Conservation (phyloP, 2,329 filamentous ascomycete genomes). For the Aureobasidium sp. region DNA sequence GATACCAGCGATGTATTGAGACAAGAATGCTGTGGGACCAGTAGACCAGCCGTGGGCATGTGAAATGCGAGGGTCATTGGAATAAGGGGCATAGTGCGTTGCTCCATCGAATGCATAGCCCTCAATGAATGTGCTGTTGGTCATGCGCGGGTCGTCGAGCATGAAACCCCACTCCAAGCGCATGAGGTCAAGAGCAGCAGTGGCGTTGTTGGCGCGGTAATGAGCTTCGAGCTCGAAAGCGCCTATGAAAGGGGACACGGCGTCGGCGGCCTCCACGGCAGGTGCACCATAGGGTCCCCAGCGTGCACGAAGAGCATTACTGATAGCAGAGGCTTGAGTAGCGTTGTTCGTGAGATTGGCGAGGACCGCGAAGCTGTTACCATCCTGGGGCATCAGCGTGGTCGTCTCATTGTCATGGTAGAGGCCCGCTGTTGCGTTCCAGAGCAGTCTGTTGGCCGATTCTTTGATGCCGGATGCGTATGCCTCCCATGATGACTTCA, state of each 20-base stretch:
- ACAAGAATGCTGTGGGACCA: conserved; percentile 40
- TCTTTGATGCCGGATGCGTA: conserved; percentile 36
- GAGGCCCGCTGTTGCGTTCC: conserved; percentile 24
- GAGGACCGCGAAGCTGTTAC: conserved; percentile 35
- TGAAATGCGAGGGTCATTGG: conserved; percentile 26
- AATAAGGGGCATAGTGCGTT: conserved; percentile 44
- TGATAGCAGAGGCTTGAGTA: conserved; percentile 27
- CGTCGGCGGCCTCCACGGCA: conserved; percentile 34
- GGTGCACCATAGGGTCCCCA: conserved; percentile 43
- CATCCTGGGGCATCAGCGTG: conserved; percentile 47
- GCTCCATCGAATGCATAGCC: conserved; percentile 35
- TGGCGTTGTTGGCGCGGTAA: conserved; percentile 32
- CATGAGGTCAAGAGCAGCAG: conserved; percentile 38
- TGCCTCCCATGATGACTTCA: conserved; percentile 36
- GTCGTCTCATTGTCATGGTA: conserved; percentile 36
- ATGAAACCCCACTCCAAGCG: conserved; percentile 36
- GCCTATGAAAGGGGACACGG: conserved; percentile 37
- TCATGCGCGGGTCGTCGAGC: conserved; percentile 35
- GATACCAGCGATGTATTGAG: conserved; percentile 36
- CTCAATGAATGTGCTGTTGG: conserved; percentile 38
- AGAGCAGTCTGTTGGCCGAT: conserved; percentile 31
- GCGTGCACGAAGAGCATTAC: conserved; percentile 31
- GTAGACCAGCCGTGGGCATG: conserved; percentile 48
- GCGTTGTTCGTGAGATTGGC: conserved; percentile 27
- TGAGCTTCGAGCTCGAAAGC: conserved; percentile 40